These are phyloP conservation scores for Chaetomiaceae sp. DNA, from an alignment of 2,329 filamentous ascomycete species.

Conservation along the genomic window DNA sequence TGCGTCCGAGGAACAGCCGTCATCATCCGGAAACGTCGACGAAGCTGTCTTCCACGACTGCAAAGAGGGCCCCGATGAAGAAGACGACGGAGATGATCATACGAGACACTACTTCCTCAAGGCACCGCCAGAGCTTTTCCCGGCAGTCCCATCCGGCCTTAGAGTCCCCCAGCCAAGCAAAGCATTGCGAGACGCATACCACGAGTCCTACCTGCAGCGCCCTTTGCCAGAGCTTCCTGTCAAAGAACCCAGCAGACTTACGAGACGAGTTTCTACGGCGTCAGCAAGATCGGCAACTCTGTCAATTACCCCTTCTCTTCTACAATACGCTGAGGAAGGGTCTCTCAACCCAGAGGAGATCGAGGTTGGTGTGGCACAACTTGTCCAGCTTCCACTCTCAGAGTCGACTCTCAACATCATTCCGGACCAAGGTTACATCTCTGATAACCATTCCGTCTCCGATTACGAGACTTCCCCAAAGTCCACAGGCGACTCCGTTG, in stretches of 20 bases:
- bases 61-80: not conserved
- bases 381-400: slow-evolving; percentile 12
- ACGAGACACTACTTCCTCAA: slow-evolving; percentile 28
- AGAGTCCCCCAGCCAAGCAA: slow-evolving; percentile 34
- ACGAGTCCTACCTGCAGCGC: slow-evolving; percentile 25
- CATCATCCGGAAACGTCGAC: slow-evolving; percentile 5
- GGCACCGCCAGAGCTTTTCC: slow-evolving; percentile 31
- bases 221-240: slow-evolving; percentile 31
- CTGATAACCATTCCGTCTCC: slow-evolving; percentile 22
- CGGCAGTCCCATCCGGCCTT: not conserved
- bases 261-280: slow-evolving; percentile 18
- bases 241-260: slow-evolving; percentile 9
- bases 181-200: slow-evolving; percentile 25
- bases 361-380: slow-evolving; percentile 27
- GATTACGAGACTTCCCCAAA: slow-evolving; percentile 25
- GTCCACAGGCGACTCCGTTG: slow-evolving; percentile 14
- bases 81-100: slow-evolving; percentile 18
- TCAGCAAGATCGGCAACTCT: slow-evolving; percentile 21
- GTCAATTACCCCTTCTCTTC: slow-evolving; percentile 29
- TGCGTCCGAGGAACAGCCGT: not conserved
- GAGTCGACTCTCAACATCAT: not conserved
- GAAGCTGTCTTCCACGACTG: slow-evolving; percentile 19
- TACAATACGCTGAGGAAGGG: slow-evolving; percentile 21
- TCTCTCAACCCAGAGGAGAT: slow-evolving; percentile 22
- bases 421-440: not conserved